Evolutionary conservation across 2,329 filamentous ascomycete species (phyloP).

Genomic region (Rhynchosporium agropyri): DNA sequence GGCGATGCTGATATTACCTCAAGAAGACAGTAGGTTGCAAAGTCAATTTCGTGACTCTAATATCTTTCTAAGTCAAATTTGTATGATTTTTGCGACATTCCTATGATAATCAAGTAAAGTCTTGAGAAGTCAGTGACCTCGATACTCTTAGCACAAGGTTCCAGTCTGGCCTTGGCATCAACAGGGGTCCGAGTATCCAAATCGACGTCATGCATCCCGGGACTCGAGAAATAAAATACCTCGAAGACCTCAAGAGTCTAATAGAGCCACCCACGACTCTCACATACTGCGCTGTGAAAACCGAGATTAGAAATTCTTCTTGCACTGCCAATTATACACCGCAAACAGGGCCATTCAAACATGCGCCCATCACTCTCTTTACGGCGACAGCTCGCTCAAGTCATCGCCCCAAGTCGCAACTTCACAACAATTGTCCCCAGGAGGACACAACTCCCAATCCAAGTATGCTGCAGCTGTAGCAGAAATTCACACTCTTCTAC

Average conservation of each 20-base stretch:
- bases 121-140: no score
- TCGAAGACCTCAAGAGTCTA: not conserved
- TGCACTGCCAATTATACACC: not conserved
- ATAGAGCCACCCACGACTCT: not conserved
- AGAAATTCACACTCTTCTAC: not conserved
- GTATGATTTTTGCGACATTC: no score
- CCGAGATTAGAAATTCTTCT: not conserved
- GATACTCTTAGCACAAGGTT: no score
- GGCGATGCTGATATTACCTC: no score
- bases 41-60: no score
- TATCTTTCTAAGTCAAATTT: no score
- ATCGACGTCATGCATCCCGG: conserved; percentile 11
- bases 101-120: no score
- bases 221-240: conserved; percentile 4
- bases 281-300: not conserved
- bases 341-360: not conserved
- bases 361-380: conserved; percentile 15
- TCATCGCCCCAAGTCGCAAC: not conserved
- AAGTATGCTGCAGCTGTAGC: conserved; percentile 8
- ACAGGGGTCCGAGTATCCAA: not conserved
- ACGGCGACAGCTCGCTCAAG: conserved; percentile 4
- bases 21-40: no score
- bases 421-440: not conserved
- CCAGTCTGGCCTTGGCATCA: no score
- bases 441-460: not conserved